Conservation (phyloP, 129 eudicot genomes). For the sunflower (Helianthus annuus) region HanXRQr2.0-SUNRISE NC_035444.2:34831237-34831736, state of each 20-base stretch:
- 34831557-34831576: neutral
- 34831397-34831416: neutral
- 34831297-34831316: slow-evolving; percentile 96
- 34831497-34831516: slow-evolving; percentile 94
- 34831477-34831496: slow-evolving; percentile 98
- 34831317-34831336: slow-evolving; percentile 90
- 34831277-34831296: slow-evolving; percentile 81
- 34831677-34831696: neutral
- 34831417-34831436: neutral
- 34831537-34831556: neutral
- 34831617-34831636: neutral
- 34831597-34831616: too few relatives aligned
- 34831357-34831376: slow-evolving; percentile 3
- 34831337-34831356: slow-evolving; percentile 8
- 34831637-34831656: neutral
- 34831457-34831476: slow-evolving; percentile 68
- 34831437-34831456: neutral
- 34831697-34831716: neutral
- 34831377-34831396: slow-evolving; percentile 15
- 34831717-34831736: neutral
- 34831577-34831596: neutral
- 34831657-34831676: neutral
- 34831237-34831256: slow-evolving; percentile 20
- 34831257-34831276: slow-evolving; percentile 99
- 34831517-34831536: neutral